These are phyloP conservation scores for Lodderomyces jiufengensis DNA, from an alignment of 1,139 yeast genomes.

Conservation along the genomic window DNA sequence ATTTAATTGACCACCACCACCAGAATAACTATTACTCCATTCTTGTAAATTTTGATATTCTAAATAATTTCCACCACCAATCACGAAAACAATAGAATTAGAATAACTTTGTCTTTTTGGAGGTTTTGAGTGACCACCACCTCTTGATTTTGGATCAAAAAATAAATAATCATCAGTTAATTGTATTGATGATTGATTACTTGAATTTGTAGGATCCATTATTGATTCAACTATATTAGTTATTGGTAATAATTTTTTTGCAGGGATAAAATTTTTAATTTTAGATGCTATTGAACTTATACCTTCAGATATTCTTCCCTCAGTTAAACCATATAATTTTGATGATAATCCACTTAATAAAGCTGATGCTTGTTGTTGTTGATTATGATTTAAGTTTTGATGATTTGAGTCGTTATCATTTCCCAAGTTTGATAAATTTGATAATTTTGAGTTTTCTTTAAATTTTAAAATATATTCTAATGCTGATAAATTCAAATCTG, in stretches of 20 bases:
- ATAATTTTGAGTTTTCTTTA: constrained; percentile 73
- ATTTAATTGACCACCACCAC: neutral
- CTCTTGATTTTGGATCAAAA: constrained; percentile 88
- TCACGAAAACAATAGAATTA: constrained; percentile 83
- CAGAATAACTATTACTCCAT: constrained; percentile 51
- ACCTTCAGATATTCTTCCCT: constrained; percentile 73
- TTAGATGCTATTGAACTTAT: constrained; percentile 87
- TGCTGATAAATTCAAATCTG: constrained; percentile 61
- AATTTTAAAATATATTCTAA: constrained; percentile 72
- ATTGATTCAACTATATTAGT: constrained; percentile 89
- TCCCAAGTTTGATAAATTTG: constrained; percentile 35
- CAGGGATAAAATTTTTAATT: constrained; percentile 82
- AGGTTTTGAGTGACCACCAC: constrained; percentile 87
- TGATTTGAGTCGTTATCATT: constrained; percentile 10
- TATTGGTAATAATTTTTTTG: constrained; percentile 80
- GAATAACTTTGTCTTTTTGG: constrained; percentile 81
- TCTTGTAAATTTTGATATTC: constrained; percentile 94
- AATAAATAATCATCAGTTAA: constrained; percentile 86
- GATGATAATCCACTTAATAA: constrained; percentile 76
- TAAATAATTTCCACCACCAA: constrained; percentile 94
- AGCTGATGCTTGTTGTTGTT: constrained; percentile 39
- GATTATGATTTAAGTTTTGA: constrained; percentile 10
- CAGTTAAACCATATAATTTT: constrained; percentile 77
- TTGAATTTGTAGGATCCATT: constrained; percentile 73
- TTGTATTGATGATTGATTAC: constrained; percentile 57